Evolutionary conservation across 768 basidiomycete genomes (phyloP).

Genomic region (Trametes maxima): DNA sequence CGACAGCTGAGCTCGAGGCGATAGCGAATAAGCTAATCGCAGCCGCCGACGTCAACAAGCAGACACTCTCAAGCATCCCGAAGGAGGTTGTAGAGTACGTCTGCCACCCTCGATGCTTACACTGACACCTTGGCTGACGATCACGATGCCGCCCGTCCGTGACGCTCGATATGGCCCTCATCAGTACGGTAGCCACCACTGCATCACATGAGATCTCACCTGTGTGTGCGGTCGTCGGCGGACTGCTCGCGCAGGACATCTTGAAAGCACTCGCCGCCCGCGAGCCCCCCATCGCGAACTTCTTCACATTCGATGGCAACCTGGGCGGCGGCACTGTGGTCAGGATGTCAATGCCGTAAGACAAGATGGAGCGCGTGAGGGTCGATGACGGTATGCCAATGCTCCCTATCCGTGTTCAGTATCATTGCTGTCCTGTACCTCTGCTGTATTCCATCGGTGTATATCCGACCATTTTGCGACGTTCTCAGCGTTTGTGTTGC

Average conservation of each 20-base stretch:
- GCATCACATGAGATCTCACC: constrained; percentile 88
- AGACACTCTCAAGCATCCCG: constrained; percentile 60
- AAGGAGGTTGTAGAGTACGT: constrained; percentile 64
- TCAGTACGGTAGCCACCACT: constrained; percentile 68
- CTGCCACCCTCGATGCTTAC: background rate
- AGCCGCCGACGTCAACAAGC: constrained; percentile 69
- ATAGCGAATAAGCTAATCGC: constrained; percentile 64
- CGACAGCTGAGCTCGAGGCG: constrained; percentile 59
- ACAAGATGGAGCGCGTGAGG: background rate
- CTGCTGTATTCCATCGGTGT: constrained; percentile 20
- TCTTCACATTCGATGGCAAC: constrained; percentile 85
- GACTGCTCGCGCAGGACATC: constrained; percentile 93
- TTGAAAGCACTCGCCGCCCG: constrained; percentile 88
- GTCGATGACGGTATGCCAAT: constrained; percentile 5
- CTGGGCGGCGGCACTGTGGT: constrained; percentile 75
- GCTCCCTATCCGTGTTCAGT: background rate
- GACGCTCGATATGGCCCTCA: background rate
- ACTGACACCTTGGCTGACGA: background rate
- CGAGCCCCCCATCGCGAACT: constrained; percentile 92
- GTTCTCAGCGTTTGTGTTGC: constrained; percentile 15
- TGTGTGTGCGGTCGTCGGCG: constrained; percentile 92
- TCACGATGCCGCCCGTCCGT: background rate
- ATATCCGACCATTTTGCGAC: constrained; percentile 25
- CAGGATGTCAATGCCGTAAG: constrained; percentile 46
- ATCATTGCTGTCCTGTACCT: constrained; percentile 11